Percentiles rank a stretch among this genome's conserved stretches.
phyloP scores from a whole-genome alignment of 2,329 filamentous ascomycete species.

The Tolypocladium sp. region DNA sequence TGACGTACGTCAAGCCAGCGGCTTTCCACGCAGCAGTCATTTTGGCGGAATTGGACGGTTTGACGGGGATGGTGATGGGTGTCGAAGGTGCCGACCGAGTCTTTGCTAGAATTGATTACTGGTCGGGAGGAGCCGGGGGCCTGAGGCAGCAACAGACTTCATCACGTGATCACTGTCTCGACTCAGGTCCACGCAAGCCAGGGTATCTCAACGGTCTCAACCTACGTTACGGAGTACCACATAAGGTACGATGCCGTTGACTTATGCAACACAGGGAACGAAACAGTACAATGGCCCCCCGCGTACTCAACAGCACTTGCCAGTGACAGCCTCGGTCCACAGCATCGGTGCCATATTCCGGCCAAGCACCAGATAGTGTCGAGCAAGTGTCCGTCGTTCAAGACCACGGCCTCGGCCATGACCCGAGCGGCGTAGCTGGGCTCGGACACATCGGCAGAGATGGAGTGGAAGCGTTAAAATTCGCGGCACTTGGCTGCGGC shows the following conservation, averaged over 20 bases:
- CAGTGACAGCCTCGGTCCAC: neutral
- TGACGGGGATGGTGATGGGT: slow-evolving; percentile 16
- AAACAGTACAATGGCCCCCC: neutral
- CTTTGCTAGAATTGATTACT: slow-evolving; percentile 23
- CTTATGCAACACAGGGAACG: neutral
- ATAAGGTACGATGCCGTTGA: neutral
- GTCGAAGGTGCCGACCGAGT: slow-evolving; percentile 25
- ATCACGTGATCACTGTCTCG: slow-evolving; percentile 10
- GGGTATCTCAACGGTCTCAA: no score
- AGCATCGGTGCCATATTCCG: neutral
- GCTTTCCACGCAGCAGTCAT: slow-evolving; percentile 99
- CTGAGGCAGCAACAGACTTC: slow-evolving; percentile 17
- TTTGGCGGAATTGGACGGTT: slow-evolving; percentile 42
- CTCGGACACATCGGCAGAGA: neutral
- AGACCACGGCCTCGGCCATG: neutral
- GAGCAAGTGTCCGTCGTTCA: neutral
- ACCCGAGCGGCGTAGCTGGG: neutral
- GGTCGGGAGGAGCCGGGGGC: slow-evolving; percentile 14
- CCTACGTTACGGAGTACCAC: no score
- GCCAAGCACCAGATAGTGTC: neutral
- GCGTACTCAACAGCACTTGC: no score
- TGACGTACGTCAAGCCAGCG: slow-evolving; percentile 84
- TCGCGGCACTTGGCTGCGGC: neutral
- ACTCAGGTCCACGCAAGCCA: no score
- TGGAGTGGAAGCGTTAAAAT: neutral